Base-by-base conservation (phyloP, 345 rosid species). In the Dipteronia dyeriana region DNA sequence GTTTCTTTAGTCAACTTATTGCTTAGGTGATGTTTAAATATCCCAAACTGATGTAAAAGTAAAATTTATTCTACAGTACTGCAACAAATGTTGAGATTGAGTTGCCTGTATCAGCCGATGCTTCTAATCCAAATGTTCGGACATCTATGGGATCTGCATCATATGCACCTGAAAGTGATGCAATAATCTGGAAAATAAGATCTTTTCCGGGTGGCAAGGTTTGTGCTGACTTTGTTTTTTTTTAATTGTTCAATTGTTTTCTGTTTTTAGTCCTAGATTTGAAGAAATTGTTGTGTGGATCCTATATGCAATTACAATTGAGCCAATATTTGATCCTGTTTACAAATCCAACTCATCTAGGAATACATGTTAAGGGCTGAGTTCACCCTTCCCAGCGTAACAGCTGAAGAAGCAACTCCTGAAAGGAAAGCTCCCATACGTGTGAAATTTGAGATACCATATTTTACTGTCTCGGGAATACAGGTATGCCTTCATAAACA, bases 351-450 rank as follows among this genome's bases (percentile, higher is more conserved):
- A 68, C 54, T 76, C 75, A 64, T 77, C 68, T 78, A 89, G 99
- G 99, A 96, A 79, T 96, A 94, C 76, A 89, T 96, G 97, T 74
- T 90, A 85, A 90, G 97, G 87, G 97, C 97, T 60, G 97, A 94
- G 80, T 91, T 94, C 75, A 83, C 87, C 80, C 97, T 94, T 84
- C 97, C 98, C 61, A 94, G 95, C 68, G 84, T 94, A 81, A 88
- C 94, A 38, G 91, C 89, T 14, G 98, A 94, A 83, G 98, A 94
- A 83, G 90, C 88, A 68, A 79, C 80, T 12, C 93, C 96, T 17
- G 95, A 91, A 85, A 88, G 97, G 77, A 94, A 91, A 84, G 97
- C 97, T 80, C 98, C 98, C 0, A 87, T 94, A 51, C 90, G 97
- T 25, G 97, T 94, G 78, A 94, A 90, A 88, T 94, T 94, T 57